These are phyloP conservation scores for Suillus placidus DNA, from an alignment of 768 basidiomycete genomes.

Conservation along the genomic window DNA sequence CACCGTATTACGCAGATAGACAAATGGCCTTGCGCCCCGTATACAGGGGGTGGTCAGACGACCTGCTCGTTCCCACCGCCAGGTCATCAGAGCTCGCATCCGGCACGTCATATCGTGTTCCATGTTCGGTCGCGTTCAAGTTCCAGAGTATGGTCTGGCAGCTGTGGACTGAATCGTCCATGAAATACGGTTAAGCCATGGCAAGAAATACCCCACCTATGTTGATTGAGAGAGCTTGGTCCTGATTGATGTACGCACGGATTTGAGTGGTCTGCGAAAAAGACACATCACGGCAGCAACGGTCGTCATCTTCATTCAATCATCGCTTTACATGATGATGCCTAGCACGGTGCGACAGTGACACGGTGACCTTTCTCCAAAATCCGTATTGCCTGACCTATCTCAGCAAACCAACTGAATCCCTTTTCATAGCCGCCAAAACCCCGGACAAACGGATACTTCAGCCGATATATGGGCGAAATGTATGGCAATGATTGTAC, in stretches of 20 bases:
- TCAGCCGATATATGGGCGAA: conserved; percentile 37
- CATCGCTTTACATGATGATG: not conserved
- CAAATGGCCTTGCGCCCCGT: not conserved
- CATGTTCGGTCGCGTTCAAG: not conserved
- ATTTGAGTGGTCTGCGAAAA: not conserved
- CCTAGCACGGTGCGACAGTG: conserved; percentile 43
- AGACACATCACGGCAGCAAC: too few species aligned
- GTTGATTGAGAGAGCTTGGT: not conserved
- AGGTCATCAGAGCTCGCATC: not conserved
- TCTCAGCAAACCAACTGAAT: conserved; percentile 71
- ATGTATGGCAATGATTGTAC: conserved; percentile 70
- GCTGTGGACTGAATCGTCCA: not conserved
- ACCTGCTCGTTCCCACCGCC: not conserved
- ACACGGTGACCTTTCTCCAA: conserved; percentile 57
- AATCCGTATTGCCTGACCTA: conserved; percentile 61
- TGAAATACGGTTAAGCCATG: not conserved
- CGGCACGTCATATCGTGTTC: not conserved
- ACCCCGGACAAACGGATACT: conserved; percentile 53
- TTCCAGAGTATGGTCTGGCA: not conserved
- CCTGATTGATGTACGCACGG: not conserved
- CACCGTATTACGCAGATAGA: not conserved
- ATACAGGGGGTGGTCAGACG: not conserved
- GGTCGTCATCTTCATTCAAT: not conserved
- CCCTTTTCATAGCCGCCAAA: conserved; percentile 55
- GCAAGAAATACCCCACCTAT: not conserved